Evolutionary conservation across 1,284 basidiomycete genomes (phyloP).

Genomic region (Leucocoprinus gongylophorus): DNA sequence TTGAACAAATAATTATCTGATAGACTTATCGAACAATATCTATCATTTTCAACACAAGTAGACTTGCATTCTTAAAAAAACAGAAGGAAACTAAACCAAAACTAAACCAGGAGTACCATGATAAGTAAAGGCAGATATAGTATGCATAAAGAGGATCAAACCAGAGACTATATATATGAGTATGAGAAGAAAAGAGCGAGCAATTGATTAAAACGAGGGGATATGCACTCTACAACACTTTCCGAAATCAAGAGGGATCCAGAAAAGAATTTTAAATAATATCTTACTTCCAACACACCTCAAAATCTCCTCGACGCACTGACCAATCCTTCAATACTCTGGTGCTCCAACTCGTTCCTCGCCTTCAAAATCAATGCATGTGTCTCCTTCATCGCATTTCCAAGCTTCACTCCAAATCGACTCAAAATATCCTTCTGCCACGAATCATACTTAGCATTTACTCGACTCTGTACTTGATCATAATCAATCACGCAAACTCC

Average conservation of each 20-base stretch:
- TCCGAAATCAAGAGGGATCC: too few relatives aligned
- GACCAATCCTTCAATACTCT: slow-evolving; percentile 58
- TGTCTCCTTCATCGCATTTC: slow-evolving; percentile 94
- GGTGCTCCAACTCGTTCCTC: slow-evolving; percentile 88
- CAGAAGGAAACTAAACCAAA: too few relatives aligned
- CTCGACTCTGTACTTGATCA: slow-evolving; percentile 94
- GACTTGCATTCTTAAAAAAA: too few relatives aligned
- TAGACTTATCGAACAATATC: too few relatives aligned
- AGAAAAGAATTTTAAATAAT: too few relatives aligned
- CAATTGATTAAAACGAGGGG: background rate
- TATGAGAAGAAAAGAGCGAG: background rate
- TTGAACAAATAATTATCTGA: too few relatives aligned
- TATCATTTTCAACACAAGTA: too few relatives aligned
- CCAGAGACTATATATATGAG: background rate
- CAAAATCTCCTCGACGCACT: slow-evolving; percentile 28
- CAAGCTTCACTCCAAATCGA: slow-evolving; percentile 88
- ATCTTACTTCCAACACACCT: slow-evolving; percentile 6
- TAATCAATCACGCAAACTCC: slow-evolving; percentile 95
- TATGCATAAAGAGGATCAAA: background rate
- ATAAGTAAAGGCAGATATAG: too few relatives aligned
- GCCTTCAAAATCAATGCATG: slow-evolving; percentile 90
- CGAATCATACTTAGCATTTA: slow-evolving; percentile 97
- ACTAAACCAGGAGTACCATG: too few relatives aligned
- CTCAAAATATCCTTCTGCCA: slow-evolving; percentile 96
- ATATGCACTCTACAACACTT: too few relatives aligned